Percentiles rank a stretch among this genome's conserved stretches.
Evolutionary conservation across 1,284 basidiomycete species (phyloP).

Genomic region (Jaminaea rosea): DNA sequence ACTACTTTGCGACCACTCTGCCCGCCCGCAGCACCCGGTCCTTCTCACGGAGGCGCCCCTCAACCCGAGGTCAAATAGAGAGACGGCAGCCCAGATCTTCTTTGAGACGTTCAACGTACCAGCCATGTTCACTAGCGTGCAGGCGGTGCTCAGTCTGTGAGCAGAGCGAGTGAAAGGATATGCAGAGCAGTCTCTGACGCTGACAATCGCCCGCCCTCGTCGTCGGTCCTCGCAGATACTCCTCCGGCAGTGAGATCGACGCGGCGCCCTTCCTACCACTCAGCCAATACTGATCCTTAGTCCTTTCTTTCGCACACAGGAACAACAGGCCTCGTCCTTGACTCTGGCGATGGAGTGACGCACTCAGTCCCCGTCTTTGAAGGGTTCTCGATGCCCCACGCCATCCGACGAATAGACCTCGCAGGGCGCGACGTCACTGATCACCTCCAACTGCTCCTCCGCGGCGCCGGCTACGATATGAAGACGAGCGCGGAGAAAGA

Average conservation of each 20-base stretch:
- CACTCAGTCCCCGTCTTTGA: slow-evolving; percentile 99
- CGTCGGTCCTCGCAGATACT: slow-evolving; percentile 72
- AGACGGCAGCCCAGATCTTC: slow-evolving; percentile 95
- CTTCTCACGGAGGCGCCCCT: slow-evolving; percentile 83
- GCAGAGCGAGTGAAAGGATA: slow-evolving; percentile 34
- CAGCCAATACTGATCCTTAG: too few species aligned
- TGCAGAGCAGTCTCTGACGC: too few species aligned
- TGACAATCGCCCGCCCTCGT: too few species aligned
- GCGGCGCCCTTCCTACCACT: too few species aligned
- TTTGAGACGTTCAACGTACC: slow-evolving; percentile 98
- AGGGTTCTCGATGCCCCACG: slow-evolving; percentile 98
- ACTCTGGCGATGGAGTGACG: slow-evolving; percentile 97
- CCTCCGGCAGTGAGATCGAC: too few species aligned
- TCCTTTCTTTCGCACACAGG: too few species aligned
- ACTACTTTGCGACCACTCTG: neutral
- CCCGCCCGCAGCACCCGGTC: slow-evolving; percentile 71
- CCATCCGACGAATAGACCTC: slow-evolving; percentile 86
- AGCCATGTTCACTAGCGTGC: slow-evolving; percentile 90
- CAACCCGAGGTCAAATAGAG: slow-evolving; percentile 83
- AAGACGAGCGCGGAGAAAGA: slow-evolving; percentile 96
- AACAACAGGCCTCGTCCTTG: slow-evolving; percentile 95
- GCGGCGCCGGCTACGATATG: slow-evolving; percentile 88
- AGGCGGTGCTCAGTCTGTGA: slow-evolving; percentile 90
- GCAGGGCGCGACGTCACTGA: slow-evolving; percentile 94
- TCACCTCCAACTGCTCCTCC: slow-evolving; percentile 81